These are phyloP conservation scores for Ceratocystis smalleyi DNA, from an alignment of 2,329 filamentous ascomycete genomes.

Conservation along the genomic window DNA sequence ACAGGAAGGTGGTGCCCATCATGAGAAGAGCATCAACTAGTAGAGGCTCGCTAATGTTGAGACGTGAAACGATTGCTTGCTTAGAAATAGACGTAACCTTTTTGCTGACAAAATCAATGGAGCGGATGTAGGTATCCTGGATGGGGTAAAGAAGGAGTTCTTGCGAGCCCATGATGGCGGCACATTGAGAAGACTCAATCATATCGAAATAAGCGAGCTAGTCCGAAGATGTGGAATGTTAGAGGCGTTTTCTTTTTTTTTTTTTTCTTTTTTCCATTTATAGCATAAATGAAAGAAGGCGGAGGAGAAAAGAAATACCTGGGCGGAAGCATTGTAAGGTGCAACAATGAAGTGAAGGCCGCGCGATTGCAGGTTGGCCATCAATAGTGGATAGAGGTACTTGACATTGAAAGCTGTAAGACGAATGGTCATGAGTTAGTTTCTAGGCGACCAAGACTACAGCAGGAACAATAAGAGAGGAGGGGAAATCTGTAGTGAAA, in stretches of 20 bases:
- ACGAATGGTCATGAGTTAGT: neutral
- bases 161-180: constrained; percentile 67
- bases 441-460: neutral
- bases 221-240: neutral
- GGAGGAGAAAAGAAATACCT: constrained; percentile 38
- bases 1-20: constrained; percentile 65
- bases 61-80: constrained; percentile 47
- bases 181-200: constrained; percentile 49
- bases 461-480: neutral
- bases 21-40: constrained; percentile 76
- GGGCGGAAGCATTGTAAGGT: constrained; percentile 74
- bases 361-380: constrained; percentile 53
- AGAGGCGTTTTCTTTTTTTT: neutral
- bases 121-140: constrained; percentile 53
- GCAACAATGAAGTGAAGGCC: constrained; percentile 64
- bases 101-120: constrained; percentile 52
- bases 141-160: constrained; percentile 78
- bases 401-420: constrained; percentile 53
- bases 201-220: constrained; percentile 67
- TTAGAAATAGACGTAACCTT: constrained; percentile 49
- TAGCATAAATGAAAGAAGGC: constrained; percentile 19
- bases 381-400: constrained; percentile 61
- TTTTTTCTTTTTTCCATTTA: neutral
- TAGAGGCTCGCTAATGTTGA: constrained; percentile 52
- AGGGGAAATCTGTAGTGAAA: neutral